A percentile compares a stretch with the other conserved stretches of the same genome.
Evolutionary conservation across 441 rosid species (phyloP).

Genomic region (Gossypium laxum): DNA sequence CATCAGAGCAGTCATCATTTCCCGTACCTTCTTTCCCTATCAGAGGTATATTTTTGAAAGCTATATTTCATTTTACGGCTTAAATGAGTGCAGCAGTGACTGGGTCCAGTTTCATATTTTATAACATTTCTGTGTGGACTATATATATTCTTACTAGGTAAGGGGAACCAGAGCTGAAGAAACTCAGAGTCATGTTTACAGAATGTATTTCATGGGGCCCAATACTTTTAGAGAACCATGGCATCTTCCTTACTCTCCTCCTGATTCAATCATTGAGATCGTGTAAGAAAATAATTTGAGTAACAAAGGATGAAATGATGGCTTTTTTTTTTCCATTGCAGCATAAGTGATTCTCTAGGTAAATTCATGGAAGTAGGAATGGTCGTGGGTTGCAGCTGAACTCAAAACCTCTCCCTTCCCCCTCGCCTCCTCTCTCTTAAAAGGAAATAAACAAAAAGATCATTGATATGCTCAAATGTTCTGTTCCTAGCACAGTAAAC

Average conservation of each 20-base stretch:
- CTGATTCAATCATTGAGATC: conserved; percentile 79
- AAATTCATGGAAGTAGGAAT: not conserved
- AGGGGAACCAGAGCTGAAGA: conserved; percentile 89
- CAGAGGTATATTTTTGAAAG: conserved; percentile 52
- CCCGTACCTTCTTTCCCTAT: conserved; percentile 82
- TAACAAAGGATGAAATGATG: not conserved
- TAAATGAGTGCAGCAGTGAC: conserved; percentile 15
- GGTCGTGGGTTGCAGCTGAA: not conserved
- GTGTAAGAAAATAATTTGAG: conserved; percentile 53
- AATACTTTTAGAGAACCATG: conserved; percentile 94
- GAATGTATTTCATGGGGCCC: conserved; percentile 96
- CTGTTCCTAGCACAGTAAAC: not conserved
- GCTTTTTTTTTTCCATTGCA: conserved; percentile 12
- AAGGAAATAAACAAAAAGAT: not conserved
- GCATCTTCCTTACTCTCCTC: conserved; percentile 95
- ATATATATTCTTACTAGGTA: conserved; percentile 39
- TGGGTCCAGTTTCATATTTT: conserved; percentile 9
- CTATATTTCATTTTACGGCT: conserved; percentile 16
- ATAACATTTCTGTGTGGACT: conserved; percentile 15
- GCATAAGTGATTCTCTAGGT: conserved; percentile 2
- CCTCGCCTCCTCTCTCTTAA: not conserved
- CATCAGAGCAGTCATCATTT: conserved; percentile 54
- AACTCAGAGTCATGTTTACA: conserved; percentile 83
- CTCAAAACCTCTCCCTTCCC: not conserved
- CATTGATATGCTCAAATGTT: not conserved